These are phyloP conservation scores for Zygnema cylindricum DNA, from an alignment of 139 green algal genomes.

Conservation along the genomic window DNA sequence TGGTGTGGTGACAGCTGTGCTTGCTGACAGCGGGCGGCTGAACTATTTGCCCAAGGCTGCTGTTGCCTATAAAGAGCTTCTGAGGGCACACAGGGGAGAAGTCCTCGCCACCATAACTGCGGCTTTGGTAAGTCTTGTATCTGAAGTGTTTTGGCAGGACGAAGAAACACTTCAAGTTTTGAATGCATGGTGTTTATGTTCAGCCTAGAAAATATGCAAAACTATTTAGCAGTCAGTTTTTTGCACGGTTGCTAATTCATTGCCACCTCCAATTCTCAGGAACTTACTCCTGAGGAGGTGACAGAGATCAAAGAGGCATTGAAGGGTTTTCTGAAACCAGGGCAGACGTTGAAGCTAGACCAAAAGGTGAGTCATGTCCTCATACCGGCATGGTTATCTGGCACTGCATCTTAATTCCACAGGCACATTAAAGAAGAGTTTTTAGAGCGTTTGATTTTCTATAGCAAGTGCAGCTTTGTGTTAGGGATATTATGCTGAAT, in stretches of 20 bases:
- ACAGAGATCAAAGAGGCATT: conserved; percentile 70
- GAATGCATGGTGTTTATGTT: neutral
- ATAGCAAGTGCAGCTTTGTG: too few relatives aligned
- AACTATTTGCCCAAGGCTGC: conserved; percentile 67
- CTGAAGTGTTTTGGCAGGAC: conserved; percentile 7
- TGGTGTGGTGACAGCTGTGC: conserved; percentile 67
- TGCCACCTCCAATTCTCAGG: conserved; percentile 34
- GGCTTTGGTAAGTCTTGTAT: conserved; percentile 62
- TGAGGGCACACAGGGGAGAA: conserved; percentile 71
- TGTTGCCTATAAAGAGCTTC: conserved; percentile 69
- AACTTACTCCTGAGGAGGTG: conserved; percentile 64
- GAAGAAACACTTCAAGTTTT: neutral
- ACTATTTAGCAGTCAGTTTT: neutral
- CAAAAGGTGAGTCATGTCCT: conserved; percentile 44
- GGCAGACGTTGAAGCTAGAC: conserved; percentile 65
- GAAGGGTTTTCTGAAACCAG: conserved; percentile 67
- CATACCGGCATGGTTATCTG: too few relatives aligned
- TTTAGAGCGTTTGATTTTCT: too few relatives aligned
- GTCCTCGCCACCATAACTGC: conserved; percentile 79
- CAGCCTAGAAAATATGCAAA: neutral
- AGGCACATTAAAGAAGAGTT: too few relatives aligned
- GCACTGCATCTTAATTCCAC: too few relatives aligned
- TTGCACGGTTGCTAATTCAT: neutral
- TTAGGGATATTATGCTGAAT: too few relatives aligned
- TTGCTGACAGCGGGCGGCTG: conserved; percentile 78